Conservation (phyloP, 306 rosid species). For the Fragaria nilgerrensis region DNA sequence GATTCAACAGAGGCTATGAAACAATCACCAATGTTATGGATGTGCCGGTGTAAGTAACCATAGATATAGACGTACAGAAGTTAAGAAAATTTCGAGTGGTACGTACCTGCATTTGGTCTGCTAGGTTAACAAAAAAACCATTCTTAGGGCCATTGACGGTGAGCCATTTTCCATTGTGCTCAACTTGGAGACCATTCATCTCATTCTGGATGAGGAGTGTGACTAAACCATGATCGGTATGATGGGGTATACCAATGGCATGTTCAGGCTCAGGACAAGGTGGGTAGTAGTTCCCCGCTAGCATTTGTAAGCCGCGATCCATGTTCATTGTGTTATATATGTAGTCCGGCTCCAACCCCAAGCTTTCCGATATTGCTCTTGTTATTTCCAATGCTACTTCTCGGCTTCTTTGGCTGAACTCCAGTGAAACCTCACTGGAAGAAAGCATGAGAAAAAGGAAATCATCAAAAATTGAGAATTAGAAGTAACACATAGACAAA, state of each 20-base stretch:
- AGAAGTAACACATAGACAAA: no score
- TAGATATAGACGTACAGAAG: no score
- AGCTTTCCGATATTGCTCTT: conserved; percentile 27
- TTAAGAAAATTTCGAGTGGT: no score
- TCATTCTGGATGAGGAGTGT: conserved; percentile 23
- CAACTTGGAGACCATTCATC: conserved; percentile 27
- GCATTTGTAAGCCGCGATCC: conserved; percentile 23
- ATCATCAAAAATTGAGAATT: background rate
- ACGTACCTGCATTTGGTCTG: conserved; percentile 14
- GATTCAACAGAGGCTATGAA: no score
- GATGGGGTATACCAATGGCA: conserved; percentile 27
- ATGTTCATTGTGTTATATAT: conserved; percentile 17
- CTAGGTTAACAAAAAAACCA: conserved; percentile 25
- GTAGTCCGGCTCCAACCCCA: conserved; percentile 31
- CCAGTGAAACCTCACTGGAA: background rate
- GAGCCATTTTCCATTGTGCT: conserved; percentile 31
- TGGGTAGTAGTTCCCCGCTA: conserved; percentile 22
- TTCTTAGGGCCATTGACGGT: conserved; percentile 19
- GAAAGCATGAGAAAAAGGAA: background rate
- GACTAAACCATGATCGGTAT: conserved; percentile 28
- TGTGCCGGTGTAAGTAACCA: no score
- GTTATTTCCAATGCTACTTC: conserved; percentile 14
- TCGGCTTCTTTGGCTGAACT: conserved; percentile 8
- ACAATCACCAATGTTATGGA: no score
- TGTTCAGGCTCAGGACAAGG: conserved; percentile 37